Evolutionary conservation across 2,329 filamentous ascomycete genomes (phyloP).

Genomic region (Penicillium decumbens): DNA sequence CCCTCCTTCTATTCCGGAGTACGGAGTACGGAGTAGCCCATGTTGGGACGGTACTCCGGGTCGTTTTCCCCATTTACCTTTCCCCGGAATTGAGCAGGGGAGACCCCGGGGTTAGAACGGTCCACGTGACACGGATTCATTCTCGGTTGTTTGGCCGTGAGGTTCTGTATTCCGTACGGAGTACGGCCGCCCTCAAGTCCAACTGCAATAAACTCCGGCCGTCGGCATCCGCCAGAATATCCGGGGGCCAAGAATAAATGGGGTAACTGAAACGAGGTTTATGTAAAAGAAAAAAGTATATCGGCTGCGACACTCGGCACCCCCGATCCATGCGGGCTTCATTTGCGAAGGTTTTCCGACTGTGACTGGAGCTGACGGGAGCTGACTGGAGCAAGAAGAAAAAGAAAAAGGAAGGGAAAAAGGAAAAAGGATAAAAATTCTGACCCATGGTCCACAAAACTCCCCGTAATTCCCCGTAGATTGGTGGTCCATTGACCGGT

Average conservation of each 20-base stretch:
- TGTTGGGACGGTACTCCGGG: too few species aligned
- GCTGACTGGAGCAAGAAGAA: background rate
- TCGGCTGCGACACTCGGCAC: background rate
- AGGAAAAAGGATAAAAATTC: background rate
- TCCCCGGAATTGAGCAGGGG: background rate
- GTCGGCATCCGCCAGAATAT: background rate
- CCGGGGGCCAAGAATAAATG: background rate
- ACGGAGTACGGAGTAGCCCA: too few species aligned
- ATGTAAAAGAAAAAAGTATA: background rate
- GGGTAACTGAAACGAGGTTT: background rate
- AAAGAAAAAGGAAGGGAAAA: too few species aligned
- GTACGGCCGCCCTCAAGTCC: background rate
- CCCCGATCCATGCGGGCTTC: background rate
- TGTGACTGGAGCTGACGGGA: background rate
- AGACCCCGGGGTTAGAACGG: background rate
- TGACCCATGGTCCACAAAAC: background rate
- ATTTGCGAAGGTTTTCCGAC: slow-evolving; percentile 1
- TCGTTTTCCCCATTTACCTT: background rate
- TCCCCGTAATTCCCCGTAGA: slow-evolving; percentile 1
- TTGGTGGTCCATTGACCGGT: background rate
- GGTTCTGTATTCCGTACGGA: too few species aligned
- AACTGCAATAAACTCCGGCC: background rate
- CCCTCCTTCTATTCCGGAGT: background rate
- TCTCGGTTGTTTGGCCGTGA: too few species aligned
- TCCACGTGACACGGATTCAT: background rate